Base-by-base conservation (phyloP, 75 land plant genomes). In the Azolla pinnata region DNA sequence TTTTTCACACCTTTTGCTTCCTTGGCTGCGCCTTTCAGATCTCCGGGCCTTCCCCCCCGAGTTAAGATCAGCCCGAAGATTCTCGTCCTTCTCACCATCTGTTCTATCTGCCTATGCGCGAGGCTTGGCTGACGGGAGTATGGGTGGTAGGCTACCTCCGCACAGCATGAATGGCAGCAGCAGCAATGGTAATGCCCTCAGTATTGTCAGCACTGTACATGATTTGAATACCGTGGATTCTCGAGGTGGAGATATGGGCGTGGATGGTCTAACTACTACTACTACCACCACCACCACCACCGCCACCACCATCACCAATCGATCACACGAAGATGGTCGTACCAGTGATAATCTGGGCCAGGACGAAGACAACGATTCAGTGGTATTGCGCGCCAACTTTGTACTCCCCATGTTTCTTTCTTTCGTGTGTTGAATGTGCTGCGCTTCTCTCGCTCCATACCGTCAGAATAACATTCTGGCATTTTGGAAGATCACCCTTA, bases 201-300 rank as follows among this genome's bases (percentile, higher is more conserved):
- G n/a, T n/a, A 75, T 89, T 45, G 85, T 78, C 7, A 70, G 62
- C 62, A 60, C 92, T 3, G 54, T 87, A 26, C 88, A 91, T 38
- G 97, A 91, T 30, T 73, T 84, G 52, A 84, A 91, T 64, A 65
- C 83, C 0, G 85, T 72, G 16, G 83, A 81, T 33, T 61, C 72
- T 5, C 56, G 73, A 57, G 57, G 64, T 19, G 59, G 73, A 1
- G 90, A 85, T 34, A 65, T 82, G 35, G 87, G 83, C 5, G 74
- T 64, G 20, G 71, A 80, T 49, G 56, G 68, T 44, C 76, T 46
- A 18, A 23, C n/a, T 46, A 23, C 49, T 46, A 23, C n/a, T n/a
- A n/a, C n/a, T n/a, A n/a, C n/a, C n/a, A n/a, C n/a, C n/a, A n/a
- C n/a, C n/a, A n/a, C n/a, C n/a, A n/a, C n/a, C n/a, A n/a, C n/a